These are phyloP conservation scores for Fusarium tuaranense DNA, from an alignment of 2,329 filamentous ascomycete genomes.

Conservation along the genomic window DNA sequence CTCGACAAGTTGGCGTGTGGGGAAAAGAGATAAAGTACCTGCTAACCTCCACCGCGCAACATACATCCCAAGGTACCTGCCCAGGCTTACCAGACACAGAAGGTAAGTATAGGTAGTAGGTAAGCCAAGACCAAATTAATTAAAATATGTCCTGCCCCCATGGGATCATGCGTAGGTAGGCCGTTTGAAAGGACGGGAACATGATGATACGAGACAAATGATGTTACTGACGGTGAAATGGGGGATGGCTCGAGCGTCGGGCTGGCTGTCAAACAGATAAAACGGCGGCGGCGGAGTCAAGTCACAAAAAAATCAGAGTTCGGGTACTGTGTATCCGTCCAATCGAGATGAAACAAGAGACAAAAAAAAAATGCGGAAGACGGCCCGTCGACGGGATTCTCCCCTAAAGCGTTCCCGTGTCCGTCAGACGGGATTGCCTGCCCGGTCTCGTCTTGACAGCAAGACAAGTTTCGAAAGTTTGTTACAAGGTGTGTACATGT, in stretches of 20 bases:
- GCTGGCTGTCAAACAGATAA: slow-evolving; percentile 16
- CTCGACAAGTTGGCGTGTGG: background rate
- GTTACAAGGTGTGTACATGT: background rate
- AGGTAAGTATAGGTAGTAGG: background rate
- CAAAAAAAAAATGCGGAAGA: slow-evolving; percentile 7
- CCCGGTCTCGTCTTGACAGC: background rate
- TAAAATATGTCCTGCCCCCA: slow-evolving; percentile 21
- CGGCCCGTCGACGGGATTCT: slow-evolving; percentile 21
- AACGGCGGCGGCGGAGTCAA: background rate
- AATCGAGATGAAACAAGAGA: slow-evolving; percentile 17
- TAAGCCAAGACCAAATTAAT: slow-evolving; percentile 9
- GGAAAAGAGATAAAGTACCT: background rate
- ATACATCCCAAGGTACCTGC: background rate
- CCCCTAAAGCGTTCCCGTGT: slow-evolving; percentile 14
- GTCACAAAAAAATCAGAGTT: background rate
- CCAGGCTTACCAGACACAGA: background rate
- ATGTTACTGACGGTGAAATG: background rate
- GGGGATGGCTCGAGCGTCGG: background rate
- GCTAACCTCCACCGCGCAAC: background rate
- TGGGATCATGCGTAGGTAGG: slow-evolving; percentile 1
- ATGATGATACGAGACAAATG: slow-evolving; percentile 6
- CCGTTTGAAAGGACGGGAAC: background rate
- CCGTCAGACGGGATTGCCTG: slow-evolving; percentile 1
- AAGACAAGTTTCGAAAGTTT: background rate
- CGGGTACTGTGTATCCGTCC: background rate